These are phyloP conservation scores for Penicillium psychrofluorescens DNA, from an alignment of 495 filamentous ascomycete genomes.

Conservation along the genomic window DNA sequence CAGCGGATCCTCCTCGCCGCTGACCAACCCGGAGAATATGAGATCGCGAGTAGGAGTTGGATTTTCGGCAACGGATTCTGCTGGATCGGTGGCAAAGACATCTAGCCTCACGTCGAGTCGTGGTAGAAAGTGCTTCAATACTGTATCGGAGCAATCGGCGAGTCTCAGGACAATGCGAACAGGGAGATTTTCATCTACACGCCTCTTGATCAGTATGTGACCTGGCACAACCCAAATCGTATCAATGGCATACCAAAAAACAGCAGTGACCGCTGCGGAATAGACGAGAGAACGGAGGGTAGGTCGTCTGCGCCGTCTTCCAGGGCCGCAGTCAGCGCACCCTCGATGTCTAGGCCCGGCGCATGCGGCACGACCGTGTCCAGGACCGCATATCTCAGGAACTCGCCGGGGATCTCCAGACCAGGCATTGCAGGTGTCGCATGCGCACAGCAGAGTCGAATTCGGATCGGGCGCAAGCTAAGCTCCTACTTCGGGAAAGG, in stretches of 20 bases:
- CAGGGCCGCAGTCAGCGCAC: constrained; percentile 43
- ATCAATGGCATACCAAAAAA: constrained; percentile 59
- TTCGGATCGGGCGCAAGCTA: not conserved
- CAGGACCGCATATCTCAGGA: constrained; percentile 65
- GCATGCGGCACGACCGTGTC: constrained; percentile 72
- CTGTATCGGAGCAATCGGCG: constrained; percentile 51
- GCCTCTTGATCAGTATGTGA: constrained; percentile 59
- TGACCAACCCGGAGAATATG: constrained; percentile 56
- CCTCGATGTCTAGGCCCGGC: constrained; percentile 58
- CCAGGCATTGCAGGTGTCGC: constrained; percentile 33
- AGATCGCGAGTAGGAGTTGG: constrained; percentile 50
- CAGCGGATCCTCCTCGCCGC: constrained; percentile 53
- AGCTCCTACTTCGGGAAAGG: constrained; percentile 5
- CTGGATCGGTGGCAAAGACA: constrained; percentile 59
- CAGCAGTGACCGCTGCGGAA: constrained; percentile 46
- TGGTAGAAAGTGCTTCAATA: constrained; percentile 52
- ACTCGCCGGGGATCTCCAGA: constrained; percentile 42
- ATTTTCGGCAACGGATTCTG: constrained; percentile 36
- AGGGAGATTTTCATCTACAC: constrained; percentile 68
- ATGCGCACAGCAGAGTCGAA: constrained; percentile 13
- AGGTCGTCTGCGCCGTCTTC: constrained; percentile 40
- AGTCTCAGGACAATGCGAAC: constrained; percentile 67
- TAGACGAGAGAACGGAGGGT: constrained; percentile 38
- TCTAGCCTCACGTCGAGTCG: constrained; percentile 64
- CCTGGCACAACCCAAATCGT: constrained; percentile 2